phyloP scores from a whole-genome alignment of 2,329 filamentous ascomycete genomes.

The Bipolaris cookei region DNA sequence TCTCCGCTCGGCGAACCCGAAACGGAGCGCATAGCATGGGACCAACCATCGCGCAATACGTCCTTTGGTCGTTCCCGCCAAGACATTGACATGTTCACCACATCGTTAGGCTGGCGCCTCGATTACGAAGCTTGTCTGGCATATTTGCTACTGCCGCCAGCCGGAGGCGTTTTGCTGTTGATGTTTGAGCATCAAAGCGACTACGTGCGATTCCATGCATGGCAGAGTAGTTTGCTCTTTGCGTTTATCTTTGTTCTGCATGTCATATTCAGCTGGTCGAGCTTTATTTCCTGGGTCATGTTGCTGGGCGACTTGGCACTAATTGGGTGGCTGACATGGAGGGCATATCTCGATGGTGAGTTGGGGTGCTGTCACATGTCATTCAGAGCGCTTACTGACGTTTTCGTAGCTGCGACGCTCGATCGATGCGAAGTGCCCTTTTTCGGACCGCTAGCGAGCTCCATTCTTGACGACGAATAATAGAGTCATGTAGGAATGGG shows the following conservation, averaged over 20 bases:
- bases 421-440: constrained; percentile 83
- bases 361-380: background rate
- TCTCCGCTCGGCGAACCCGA: constrained; percentile 19
- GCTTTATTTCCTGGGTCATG: constrained; percentile 81
- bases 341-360: constrained; percentile 84
- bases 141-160: constrained; percentile 82
- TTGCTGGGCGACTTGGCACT: constrained; percentile 76
- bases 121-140: constrained; percentile 91
- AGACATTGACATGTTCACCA: constrained; percentile 81
- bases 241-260: constrained; percentile 74
- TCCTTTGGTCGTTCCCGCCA: constrained; percentile 57
- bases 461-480: constrained; percentile 86
- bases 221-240: constrained; percentile 89
- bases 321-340: constrained; percentile 76
- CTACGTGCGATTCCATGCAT: constrained; percentile 96
- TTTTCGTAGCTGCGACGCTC: constrained; percentile 63
- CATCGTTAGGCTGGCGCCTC: constrained; percentile 82
- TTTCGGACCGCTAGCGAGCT: constrained; percentile 83
- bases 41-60: constrained; percentile 10
- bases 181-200: constrained; percentile 93
- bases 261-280: constrained; percentile 84
- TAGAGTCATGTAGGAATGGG: background rate
- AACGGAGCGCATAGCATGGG: constrained; percentile 42
- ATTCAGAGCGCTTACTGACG: constrained; percentile 13
- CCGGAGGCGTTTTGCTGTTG: constrained; percentile 82